A percentile compares a stretch with the other conserved stretches of the same genome.
These are phyloP conservation scores for Suillus discolor DNA, from an alignment of 768 basidiomycete species.

Conservation along the genomic window DNA sequence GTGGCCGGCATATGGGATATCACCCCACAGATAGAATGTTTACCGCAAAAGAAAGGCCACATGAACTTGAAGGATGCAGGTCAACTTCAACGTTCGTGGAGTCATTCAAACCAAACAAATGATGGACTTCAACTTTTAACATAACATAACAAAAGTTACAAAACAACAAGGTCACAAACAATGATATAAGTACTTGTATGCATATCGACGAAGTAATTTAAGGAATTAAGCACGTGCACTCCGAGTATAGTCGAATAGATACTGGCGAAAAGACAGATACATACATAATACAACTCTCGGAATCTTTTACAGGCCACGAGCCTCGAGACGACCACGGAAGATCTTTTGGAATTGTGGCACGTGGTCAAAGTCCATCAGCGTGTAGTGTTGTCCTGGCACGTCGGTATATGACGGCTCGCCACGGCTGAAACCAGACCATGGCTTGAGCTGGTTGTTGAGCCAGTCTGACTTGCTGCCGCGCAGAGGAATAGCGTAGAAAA, in stretches of 20 bases:
- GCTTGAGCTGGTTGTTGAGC: conserved; percentile 31
- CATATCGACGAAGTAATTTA: not conserved
- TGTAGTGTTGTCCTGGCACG: conserved; percentile 32
- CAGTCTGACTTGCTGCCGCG: conserved; percentile 31
- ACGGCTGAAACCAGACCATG: conserved; percentile 27
- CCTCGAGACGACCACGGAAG: conserved; percentile 27
- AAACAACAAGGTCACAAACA: too few relatives aligned
- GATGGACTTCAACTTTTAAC: not conserved
- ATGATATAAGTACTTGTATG: not conserved
- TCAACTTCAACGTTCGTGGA: not conserved
- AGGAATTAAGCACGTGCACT: not conserved
- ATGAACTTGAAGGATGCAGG: not conserved
- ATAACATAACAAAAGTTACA: not conserved
- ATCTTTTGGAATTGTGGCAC: conserved; percentile 32
- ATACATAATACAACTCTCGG: not conserved
- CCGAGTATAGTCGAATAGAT: not conserved
- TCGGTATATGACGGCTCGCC: conserved; percentile 25
- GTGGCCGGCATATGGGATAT: not conserved
- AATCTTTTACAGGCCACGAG: conserved; percentile 25
- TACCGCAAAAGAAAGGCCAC: not conserved
- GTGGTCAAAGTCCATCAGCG: conserved; percentile 34
- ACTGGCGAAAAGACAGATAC: not conserved
- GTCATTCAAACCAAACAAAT: not conserved
- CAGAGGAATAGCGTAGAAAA: conserved; percentile 33
- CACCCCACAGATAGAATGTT: not conserved